Evolutionary conservation across 2,329 filamentous ascomycete species (phyloP).

Genomic region (Fusarium drepaniforme): DNA sequence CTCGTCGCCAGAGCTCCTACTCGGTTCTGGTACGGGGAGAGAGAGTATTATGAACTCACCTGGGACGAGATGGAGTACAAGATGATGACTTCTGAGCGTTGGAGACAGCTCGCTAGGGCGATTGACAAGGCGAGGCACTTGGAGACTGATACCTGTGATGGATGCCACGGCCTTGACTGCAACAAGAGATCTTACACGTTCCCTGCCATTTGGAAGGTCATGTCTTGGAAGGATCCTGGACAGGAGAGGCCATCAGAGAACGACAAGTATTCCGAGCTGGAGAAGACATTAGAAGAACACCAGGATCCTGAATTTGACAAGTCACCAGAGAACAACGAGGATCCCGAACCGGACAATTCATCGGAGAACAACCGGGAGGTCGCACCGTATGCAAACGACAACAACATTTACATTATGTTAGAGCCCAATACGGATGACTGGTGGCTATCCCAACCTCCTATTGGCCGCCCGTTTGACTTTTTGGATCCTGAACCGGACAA

Average conservation of each 20-base stretch:
- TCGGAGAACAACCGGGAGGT: no score
- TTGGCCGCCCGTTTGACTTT: no score
- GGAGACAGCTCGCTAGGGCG: neutral
- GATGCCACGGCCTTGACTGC: neutral
- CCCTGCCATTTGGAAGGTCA: constrained; percentile 1
- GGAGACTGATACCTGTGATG: neutral
- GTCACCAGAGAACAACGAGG: no score
- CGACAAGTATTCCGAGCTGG: no score
- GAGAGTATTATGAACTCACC: neutral
- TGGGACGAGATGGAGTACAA: neutral
- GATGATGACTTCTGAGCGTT: neutral
- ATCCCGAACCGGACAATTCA: no score
- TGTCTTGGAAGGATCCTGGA: neutral
- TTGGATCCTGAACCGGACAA: no score
- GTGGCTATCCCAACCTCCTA: no score
- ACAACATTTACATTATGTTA: no score
- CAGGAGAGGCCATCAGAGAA: neutral
- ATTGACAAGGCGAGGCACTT: neutral
- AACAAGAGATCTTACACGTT: neutral
- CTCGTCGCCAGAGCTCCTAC: neutral
- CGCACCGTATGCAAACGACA: no score
- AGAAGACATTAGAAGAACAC: no score
- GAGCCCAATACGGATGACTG: no score
- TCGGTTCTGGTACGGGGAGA: neutral
- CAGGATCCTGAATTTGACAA: no score